Base-by-base conservation (phyloP, 257 asterid species). In the Catharanthus roseus region DNA sequence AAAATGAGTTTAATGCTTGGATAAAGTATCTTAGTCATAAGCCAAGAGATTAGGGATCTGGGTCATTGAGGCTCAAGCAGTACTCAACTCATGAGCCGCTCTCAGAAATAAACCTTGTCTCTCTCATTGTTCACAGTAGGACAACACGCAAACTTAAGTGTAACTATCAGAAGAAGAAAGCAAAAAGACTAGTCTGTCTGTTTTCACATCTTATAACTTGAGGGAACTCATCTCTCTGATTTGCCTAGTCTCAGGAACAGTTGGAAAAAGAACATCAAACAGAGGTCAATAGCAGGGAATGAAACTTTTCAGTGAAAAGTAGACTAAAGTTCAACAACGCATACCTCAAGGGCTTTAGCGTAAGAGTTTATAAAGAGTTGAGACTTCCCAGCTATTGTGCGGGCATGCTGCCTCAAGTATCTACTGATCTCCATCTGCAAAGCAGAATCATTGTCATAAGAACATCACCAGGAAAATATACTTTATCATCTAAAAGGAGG, bases 321-420 rank as follows among this genome's bases (percentile, higher is more conserved):
- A 36, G 71, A 39, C 64, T 71, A 16, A 16, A 39, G 45, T 50
- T 42, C 42, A 38, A 65, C 21, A 71, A 67, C 31, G 72, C 58
- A 54, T 81, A 91, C 97, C 97, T 91, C 97, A 71, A 89, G 95
- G 66, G 97, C 91, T 84, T 89, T 91, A 50, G 97, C 96, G 21
- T 85, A 91, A 53, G 95, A 86, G 85, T 91, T 89, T 75, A 91
- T 91, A 65, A 89, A 91, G 72, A 91, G 95, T 82, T 85, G 93
- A 66, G 97, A 80, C 79, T 91, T 89, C 76, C 97, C 96, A 77
- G 87, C 89, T 65, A 91, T 89, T 49, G 90, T 81, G 21, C 96
- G 93, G 4, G 97, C 95, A 85, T 89, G 95, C 81, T 87, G 93
- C 85, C 97, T 85, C 87, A 91, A 77, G 75, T 83, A 88, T 54